Percentiles rank a stretch among this genome's conserved stretches.
These are phyloP conservation scores for Pyrus communis DNA, from an alignment of 306 rosid species.

Conservation along the genomic window DNA sequence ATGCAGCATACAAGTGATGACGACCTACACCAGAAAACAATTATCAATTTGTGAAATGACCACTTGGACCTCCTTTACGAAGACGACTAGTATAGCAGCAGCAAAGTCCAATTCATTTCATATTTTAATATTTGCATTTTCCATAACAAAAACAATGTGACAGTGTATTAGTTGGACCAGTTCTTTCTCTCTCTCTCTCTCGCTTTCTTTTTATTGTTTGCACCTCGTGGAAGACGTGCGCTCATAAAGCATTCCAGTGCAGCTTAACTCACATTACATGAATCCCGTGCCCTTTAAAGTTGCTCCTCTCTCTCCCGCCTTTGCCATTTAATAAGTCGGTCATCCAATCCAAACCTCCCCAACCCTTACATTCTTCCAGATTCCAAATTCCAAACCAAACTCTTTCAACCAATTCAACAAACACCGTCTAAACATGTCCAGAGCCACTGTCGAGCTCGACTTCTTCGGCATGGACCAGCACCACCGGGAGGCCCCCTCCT, in stretches of 20 bases:
- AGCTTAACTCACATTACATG: not conserved
- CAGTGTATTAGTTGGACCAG: not conserved
- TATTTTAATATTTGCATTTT: not conserved
- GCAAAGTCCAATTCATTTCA: not conserved
- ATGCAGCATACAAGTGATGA: not conserved
- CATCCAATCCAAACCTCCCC: not conserved
- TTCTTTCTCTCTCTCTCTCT: not conserved
- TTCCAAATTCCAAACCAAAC: not conserved
- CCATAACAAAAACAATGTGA: not conserved
- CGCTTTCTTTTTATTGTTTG: not conserved
- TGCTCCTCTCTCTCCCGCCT: not conserved
- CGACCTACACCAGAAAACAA: not conserved
- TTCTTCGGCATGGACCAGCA: conserved; percentile 30
- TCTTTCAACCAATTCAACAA: not conserved
- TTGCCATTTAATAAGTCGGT: not conserved
- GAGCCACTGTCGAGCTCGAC: conserved; percentile 31
- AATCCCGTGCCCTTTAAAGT: conserved; percentile 17
- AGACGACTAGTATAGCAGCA: not conserved
- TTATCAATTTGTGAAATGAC: not conserved
- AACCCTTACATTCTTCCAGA: not conserved
- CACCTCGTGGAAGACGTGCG: conserved; percentile 31
- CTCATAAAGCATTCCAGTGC: not conserved
- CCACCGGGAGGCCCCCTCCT: not conserved
- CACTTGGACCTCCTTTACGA: not conserved
- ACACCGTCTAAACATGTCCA: conserved; percentile 5